Base-by-base conservation (phyloP, 345 rosid genomes). In the Excoecaria agallocha region DNA sequence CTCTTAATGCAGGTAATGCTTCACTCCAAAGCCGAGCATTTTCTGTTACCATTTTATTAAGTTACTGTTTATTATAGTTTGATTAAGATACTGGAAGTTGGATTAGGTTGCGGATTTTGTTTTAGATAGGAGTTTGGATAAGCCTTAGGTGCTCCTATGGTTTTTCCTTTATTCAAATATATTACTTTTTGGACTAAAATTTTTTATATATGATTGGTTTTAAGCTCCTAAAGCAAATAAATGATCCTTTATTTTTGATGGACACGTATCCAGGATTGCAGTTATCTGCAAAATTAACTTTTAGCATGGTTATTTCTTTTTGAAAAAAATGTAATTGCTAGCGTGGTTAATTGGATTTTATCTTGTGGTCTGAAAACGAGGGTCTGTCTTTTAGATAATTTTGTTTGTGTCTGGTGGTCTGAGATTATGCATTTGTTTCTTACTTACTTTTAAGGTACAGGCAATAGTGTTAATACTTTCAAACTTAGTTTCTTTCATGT, bases 1-100 rank as follows among this genome's bases (percentile, higher is more conserved):
- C 84, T 93, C 64, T 83, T 91, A 69, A 86, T 91, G 97, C 98
- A 96, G 97, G 98, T 95, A 80, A 49, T 11, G 13, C 17, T 57
- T 3, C 51, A 17, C 25, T 52, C 20, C 22, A 19, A 52, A 19
- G 25, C 12, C 12, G 1, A 66, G 15, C 17, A 15, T 66, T 24
- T 69, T 46, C 4, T 30, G 22, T 68, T 41, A 2, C 5, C 66
- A n/a, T 50, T 13, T 60, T 55, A 30, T 30, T 30, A 12, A 7
- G 38, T 49, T 38, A 5, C 22, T 15, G 5, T 25, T 48, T 66
- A 46, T 15, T 22, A 20, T 52, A 58, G 68, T 43, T 16, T n/a
- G 48, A 66, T 66, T 4, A 3, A 3, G 52, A 45, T 43, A 22
- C 10, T 37, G 12, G 71, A 6, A 15, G 43, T 51, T 17, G 41